Evolutionary conservation across 2,329 filamentous ascomycete genomes (phyloP).

Genomic region (Colletotrichum sp.): DNA sequence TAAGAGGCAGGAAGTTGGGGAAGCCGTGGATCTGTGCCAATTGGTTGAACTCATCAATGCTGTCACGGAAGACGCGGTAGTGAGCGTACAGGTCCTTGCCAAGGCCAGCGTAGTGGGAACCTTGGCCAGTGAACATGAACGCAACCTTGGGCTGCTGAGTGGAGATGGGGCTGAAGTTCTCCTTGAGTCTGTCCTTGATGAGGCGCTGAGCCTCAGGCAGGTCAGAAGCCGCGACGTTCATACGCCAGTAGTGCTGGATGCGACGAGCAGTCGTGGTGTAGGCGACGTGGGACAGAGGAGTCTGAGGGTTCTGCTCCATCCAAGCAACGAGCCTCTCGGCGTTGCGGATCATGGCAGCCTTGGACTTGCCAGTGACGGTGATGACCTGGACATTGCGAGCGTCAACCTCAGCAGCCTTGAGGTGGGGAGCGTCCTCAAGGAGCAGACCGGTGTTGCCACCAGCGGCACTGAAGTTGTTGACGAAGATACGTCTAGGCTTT

Average conservation of each 20-base stretch:
- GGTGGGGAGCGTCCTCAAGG: constrained; percentile 64
- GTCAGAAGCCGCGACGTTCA: constrained; percentile 50
- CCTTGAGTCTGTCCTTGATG: constrained; percentile 44
- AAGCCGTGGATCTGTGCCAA: constrained; percentile 56
- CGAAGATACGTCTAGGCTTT: constrained; percentile 52
- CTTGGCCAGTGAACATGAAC: constrained; percentile 63
- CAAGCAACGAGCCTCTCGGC: constrained; percentile 58
- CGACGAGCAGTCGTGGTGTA: constrained; percentile 73
- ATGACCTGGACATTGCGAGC: constrained; percentile 63
- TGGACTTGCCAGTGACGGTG: constrained; percentile 61
- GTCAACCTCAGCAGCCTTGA: constrained; percentile 51
- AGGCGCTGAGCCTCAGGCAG: constrained; percentile 46
- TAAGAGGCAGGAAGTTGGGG: constrained; percentile 60
- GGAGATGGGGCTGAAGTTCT: constrained; percentile 47
- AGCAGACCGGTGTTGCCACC: constrained; percentile 74
- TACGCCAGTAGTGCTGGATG: constrained; percentile 49
- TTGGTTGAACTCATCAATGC: constrained; percentile 62
- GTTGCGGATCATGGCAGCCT: constrained; percentile 63
- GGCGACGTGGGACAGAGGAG: constrained; percentile 61
- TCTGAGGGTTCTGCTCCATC: constrained; percentile 56
- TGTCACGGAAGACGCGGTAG: constrained; percentile 52
- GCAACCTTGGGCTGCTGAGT: constrained; percentile 52
- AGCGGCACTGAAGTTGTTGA: constrained; percentile 76
- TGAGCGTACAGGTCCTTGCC: constrained; percentile 56
- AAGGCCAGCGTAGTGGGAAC: constrained; percentile 57